These are phyloP conservation scores for Ochetophila trinervis DNA, from an alignment of 306 rosid genomes.

Conservation along the genomic window DNA sequence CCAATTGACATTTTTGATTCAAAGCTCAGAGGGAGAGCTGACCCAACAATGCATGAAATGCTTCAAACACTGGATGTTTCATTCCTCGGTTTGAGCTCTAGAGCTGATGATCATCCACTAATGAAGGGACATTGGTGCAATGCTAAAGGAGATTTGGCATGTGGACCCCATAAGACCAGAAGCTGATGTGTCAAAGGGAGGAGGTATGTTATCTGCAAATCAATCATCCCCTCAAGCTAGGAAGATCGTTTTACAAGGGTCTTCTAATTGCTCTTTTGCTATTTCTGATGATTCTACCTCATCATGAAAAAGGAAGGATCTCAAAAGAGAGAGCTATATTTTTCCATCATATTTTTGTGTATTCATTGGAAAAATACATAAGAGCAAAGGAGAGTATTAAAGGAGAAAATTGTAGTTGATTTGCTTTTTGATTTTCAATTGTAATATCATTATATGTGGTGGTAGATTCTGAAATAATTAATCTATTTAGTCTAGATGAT, in stretches of 20 bases:
- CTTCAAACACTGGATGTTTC: slow-evolving; percentile 75
- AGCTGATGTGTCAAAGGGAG: too few species aligned
- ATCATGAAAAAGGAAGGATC: too few species aligned
- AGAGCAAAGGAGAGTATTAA: too few species aligned
- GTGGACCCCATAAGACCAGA: slow-evolving; percentile 39
- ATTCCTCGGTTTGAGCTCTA: slow-evolving; percentile 47
- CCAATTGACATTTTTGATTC: slow-evolving; percentile 62
- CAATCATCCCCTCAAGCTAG: slow-evolving; percentile 51
- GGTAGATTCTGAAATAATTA: too few species aligned
- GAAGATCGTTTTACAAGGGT: slow-evolving; percentile 50
- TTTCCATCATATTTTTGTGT: too few species aligned
- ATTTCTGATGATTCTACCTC: slow-evolving; percentile 69
- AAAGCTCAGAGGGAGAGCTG: too few species aligned
- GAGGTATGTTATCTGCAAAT: slow-evolving; percentile 27
- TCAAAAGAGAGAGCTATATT: too few species aligned
- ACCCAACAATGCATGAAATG: too few species aligned
- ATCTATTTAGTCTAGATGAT: not conserved
- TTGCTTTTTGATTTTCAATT: too few species aligned
- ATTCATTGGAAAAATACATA: too few species aligned
- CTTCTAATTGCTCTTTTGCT: slow-evolving; percentile 65
- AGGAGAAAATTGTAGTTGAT: too few species aligned
- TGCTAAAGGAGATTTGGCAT: slow-evolving; percentile 71
- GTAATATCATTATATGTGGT: too few species aligned
- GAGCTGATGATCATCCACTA: slow-evolving; percentile 61
- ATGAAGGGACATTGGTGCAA: slow-evolving; percentile 77